Evolutionary conservation across 1,284 basidiomycete species (phyloP).

Genomic region (Irpex sp.): DNA sequence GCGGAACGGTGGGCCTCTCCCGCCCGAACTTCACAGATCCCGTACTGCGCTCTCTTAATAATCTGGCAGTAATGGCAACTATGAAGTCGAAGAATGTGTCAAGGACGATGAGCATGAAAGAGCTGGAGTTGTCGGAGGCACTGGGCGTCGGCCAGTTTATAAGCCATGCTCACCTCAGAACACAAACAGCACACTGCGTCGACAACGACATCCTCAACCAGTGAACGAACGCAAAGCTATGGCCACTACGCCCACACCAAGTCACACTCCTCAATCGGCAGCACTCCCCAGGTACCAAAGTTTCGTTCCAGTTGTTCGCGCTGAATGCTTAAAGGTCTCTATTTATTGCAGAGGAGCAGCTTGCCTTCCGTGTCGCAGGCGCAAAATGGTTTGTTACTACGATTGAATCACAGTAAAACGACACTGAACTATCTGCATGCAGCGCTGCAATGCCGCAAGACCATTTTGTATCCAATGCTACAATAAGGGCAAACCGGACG

Average conservation of each 20-base stretch:
- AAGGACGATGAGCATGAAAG: not conserved
- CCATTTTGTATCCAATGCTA: slow-evolving; percentile 27
- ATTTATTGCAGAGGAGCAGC: slow-evolving; percentile 8
- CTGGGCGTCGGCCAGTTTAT: not conserved
- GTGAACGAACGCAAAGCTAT: not conserved
- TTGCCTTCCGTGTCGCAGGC: slow-evolving; percentile 17
- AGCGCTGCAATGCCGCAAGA: slow-evolving; percentile 28
- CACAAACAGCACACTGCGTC: not conserved
- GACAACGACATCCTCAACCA: not conserved
- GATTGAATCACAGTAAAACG: not conserved
- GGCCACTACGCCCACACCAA: not conserved
- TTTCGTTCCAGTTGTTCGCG: no score
- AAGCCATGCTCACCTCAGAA: not conserved
- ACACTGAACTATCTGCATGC: not conserved
- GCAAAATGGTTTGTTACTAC: slow-evolving; percentile 16
- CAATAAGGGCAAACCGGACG: slow-evolving; percentile 20
- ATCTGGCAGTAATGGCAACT: not conserved
- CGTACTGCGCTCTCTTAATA: not conserved
- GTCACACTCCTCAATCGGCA: not conserved
- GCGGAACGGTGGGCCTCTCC: not conserved
- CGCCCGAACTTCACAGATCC: not conserved
- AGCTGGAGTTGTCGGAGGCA: not conserved
- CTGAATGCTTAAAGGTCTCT: no score
- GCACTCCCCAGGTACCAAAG: slow-evolving; percentile 7
- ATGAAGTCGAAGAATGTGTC: not conserved